Evolutionary conservation across 441 rosid species (phyloP), one percentile per base, ranked within the genome.

Genomic region (Dalechampia spathulata): DNA sequence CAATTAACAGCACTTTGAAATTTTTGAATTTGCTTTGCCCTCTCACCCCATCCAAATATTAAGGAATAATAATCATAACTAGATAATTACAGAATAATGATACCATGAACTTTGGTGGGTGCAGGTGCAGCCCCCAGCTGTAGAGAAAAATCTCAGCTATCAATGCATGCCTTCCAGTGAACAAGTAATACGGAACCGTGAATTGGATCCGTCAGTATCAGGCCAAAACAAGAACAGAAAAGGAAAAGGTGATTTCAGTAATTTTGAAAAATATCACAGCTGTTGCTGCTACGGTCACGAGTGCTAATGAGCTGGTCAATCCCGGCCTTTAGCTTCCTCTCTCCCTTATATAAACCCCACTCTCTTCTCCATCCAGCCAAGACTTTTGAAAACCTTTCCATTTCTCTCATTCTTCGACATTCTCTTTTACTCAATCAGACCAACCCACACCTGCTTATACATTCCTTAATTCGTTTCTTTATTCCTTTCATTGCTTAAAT

Each of bases 261-360:
- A 52, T 34, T 49, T 49, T 5, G 4, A 12, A 21, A 28, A 40
- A 39, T 40, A 49, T 40, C 36, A 52, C 43, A 52, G 1, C 36
- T 28, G 30, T 41, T 39, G 5, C 64, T 40, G 2, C 25, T 55
- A 26, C 41, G 1, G 5, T 36, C 28, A 2, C 6, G n/a, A 15
- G 23, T 11, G 16, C 44, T 6, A 2, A 2, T 42, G 8, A 2
- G 20, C 11, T 36, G 45, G 23, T 15, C 52, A 3, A 28, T 16
- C 39, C 9, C 8, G n/a, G 47, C 16, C 11, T 26, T 6, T 14
- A 1, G 19, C 36, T 27, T 7, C 13, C 56, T 17, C 21, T 11
- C 36, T 42, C 36, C 49, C 60, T 12, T 63, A 49, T 64, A 43
- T 30, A 36, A 16, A 32, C 16, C 22, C 25, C 14, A 21, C 37